Evolutionary conservation across 2,329 filamentous ascomycete species (phyloP).

Genomic region (Aspergillus sclerotialis): DNA sequence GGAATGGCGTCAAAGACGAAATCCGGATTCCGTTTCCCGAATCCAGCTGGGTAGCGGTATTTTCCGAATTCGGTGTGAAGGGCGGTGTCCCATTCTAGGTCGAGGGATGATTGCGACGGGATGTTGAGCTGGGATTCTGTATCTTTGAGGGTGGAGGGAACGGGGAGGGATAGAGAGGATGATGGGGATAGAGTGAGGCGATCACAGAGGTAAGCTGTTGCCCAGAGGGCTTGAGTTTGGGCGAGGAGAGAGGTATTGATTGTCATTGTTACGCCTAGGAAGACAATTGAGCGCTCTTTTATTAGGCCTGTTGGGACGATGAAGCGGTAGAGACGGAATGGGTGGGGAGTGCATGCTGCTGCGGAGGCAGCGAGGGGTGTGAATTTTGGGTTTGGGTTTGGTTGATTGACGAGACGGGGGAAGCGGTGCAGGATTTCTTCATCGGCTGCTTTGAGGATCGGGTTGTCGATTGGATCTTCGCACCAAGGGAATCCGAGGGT

Average conservation of each 20-base stretch:
- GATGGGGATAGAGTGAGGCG: constrained; percentile 33
- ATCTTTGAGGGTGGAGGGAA: background rate
- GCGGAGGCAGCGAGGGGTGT: constrained; percentile 27
- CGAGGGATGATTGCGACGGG: constrained; percentile 9
- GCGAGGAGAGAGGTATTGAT: constrained; percentile 40
- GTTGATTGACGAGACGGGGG: constrained; percentile 43
- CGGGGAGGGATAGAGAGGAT: background rate
- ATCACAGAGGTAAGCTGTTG: constrained; percentile 57
- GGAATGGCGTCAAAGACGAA: constrained; percentile 71
- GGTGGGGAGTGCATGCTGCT: constrained; percentile 28
- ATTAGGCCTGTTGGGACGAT: constrained; percentile 39
- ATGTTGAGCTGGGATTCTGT: background rate
- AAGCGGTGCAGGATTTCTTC: constrained; percentile 45
- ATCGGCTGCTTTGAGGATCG: constrained; percentile 40
- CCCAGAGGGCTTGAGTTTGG: constrained; percentile 53
- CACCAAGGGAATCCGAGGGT: constrained; percentile 43
- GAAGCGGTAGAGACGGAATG: constrained; percentile 43
- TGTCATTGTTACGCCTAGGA: constrained; percentile 42
- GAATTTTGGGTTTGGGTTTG: constrained; percentile 17
- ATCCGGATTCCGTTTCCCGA: constrained; percentile 50
- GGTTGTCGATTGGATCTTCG: constrained; percentile 24
- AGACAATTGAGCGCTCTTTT: constrained; percentile 40
- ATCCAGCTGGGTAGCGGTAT: constrained; percentile 58
- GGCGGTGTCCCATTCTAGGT: constrained; percentile 50
- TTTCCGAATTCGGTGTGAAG: constrained; percentile 62